Base-by-base conservation (phyloP, 176 grass and related monocot genomes). In the Aegilops bicornis region DNA sequence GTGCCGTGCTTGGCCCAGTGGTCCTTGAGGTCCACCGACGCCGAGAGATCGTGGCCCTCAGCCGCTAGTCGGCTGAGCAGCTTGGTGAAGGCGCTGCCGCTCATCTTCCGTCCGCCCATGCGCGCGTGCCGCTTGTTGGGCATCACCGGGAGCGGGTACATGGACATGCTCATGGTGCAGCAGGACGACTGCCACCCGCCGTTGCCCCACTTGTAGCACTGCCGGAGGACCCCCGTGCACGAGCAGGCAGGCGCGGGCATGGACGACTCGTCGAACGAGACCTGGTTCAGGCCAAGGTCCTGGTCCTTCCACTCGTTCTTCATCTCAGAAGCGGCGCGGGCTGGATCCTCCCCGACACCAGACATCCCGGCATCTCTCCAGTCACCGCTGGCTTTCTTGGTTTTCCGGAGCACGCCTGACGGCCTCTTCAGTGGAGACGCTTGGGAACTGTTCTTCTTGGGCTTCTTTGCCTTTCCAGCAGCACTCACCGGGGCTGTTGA, bases 1-100 rank as follows among this genome's bases (percentile, higher is more conserved):
- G 95, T 98, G 48, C 95, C 95, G 30, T 98, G 95, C 75, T 93
- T 98, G 19, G 95, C 95, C 95, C 95, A 98, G 62, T 98, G 89
- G 72, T 95, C 91, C 89, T 93, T 98, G 43, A 98, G 91, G 84
- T 98, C 95, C 58, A 98, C 93, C 0, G 95, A 69, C 2, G 83
- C 73, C 0, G 91, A 91, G 56, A 98, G 91, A 78, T 98, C 95
- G 6, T 95, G 93, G 30, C 95, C 95, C 80, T 93, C 95, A 0
- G 93, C 93, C 0, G 95, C 95, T 73, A 98, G 73, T n/a, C 93
- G 82, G 88, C 93, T 95, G 30, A 98, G 93, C 86, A 98, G 80
- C 82, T 95, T 98, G 15, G 77, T 89, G 73, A 98, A 98, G 8
- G 89, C 95, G 7, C 93, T 86, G 1, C 95, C 95, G 0, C 95